phyloP scores from a whole-genome alignment of 1,139 yeast genomes.

The Oligophagozyma castellii region DNA sequence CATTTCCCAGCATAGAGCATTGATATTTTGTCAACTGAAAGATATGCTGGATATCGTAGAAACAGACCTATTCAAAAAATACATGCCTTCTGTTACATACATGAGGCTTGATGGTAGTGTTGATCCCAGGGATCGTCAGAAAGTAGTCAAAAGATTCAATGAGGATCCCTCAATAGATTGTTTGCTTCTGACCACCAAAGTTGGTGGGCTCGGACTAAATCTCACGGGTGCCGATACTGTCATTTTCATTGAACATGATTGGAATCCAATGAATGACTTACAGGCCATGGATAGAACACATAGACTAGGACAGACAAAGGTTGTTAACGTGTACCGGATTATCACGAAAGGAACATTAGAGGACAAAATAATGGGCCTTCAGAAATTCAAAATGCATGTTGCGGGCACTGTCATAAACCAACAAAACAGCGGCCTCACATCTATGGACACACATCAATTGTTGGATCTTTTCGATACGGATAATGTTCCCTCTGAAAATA shows the following conservation, averaged over 20 bases:
- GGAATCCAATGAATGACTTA: constrained; percentile 99
- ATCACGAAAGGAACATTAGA: constrained; percentile 89
- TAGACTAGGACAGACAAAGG: constrained; percentile 93
- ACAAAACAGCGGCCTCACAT: constrained; percentile 84
- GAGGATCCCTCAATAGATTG: constrained; percentile 97
- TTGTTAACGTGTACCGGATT: constrained; percentile 85
- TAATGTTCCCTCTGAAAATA: constrained; percentile 31
- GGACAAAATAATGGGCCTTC: constrained; percentile 97
- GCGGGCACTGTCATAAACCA: constrained; percentile 95
- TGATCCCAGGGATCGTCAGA: constrained; percentile 85
- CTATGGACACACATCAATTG: constrained; percentile 94
- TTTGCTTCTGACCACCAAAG: constrained; percentile 82
- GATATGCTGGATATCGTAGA: constrained; percentile 98
- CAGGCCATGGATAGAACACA: constrained; percentile 99
- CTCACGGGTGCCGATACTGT: constrained; percentile 98
- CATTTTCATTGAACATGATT: constrained; percentile 95
- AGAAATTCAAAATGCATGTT: constrained; percentile 91
- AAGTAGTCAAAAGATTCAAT: constrained; percentile 82
- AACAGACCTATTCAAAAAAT: constrained; percentile 66
- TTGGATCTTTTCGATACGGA: constrained; percentile 66
- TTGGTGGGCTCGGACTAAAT: constrained; percentile 94
- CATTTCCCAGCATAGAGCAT: constrained; percentile 89
- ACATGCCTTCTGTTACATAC: constrained; percentile 84
- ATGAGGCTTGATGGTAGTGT: constrained; percentile 93
- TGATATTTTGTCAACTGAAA: constrained; percentile 89